A percentile compares a stretch with the other conserved stretches of the same genome.
These are phyloP conservation scores for Suhomyces bribrorum DNA, from an alignment of 1,139 yeast species.

Conservation along the genomic window DNA sequence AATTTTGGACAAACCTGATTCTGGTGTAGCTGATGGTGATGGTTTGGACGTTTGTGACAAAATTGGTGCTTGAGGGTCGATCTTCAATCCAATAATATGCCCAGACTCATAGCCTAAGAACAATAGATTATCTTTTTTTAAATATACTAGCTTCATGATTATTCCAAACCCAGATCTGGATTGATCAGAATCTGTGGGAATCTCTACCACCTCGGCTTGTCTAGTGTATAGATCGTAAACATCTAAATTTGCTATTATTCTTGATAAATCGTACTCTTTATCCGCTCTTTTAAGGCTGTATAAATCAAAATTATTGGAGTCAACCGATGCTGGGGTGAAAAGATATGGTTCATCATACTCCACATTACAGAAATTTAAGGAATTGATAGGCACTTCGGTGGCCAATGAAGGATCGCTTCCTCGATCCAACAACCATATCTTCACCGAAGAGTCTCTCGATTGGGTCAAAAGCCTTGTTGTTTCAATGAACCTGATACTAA, in stretches of 20 bases:
- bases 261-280: slow-evolving; percentile 19
- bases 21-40: background rate
- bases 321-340: slow-evolving; percentile 53
- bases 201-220: slow-evolving; percentile 14
- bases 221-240: slow-evolving; percentile 20
- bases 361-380: slow-evolving; percentile 58
- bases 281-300: slow-evolving; percentile 33
- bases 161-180: slow-evolving; percentile 51
- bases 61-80: slow-evolving; percentile 15
- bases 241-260: slow-evolving; percentile 32
- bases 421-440: slow-evolving; percentile 44
- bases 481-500: slow-evolving; percentile 45
- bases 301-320: slow-evolving; percentile 55
- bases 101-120: slow-evolving; percentile 63
- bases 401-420: slow-evolving; percentile 5
- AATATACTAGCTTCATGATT: slow-evolving; percentile 50
- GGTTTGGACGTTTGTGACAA: background rate
- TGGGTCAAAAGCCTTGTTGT: slow-evolving; percentile 42
- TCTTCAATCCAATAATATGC: slow-evolving; percentile 37
- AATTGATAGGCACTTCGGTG: slow-evolving; percentile 52
- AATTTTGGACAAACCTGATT: background rate
- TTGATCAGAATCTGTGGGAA: slow-evolving; percentile 14
- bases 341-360: slow-evolving; percentile 30
- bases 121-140: slow-evolving; percentile 24
- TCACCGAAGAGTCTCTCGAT: slow-evolving; percentile 53